Conservation (phyloP, 2,329 filamentous ascomycete genomes). For the Pleochaeta shiraiana region DNA sequence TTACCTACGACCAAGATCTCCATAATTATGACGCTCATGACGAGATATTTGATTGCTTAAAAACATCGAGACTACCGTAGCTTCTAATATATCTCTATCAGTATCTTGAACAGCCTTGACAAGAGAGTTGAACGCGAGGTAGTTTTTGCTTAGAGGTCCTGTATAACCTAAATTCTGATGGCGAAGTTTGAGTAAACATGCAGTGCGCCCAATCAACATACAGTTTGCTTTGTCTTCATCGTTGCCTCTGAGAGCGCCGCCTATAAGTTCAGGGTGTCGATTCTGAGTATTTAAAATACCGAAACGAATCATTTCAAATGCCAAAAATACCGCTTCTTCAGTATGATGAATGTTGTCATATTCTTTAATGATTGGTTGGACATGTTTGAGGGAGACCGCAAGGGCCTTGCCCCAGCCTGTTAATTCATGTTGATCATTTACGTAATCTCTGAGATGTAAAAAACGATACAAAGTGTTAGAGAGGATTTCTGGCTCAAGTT, state of each 20-base stretch:
- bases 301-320: conserved; percentile 65
- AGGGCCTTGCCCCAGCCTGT: conserved; percentile 71
- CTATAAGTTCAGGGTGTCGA: conserved; percentile 30
- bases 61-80: conserved; percentile 58
- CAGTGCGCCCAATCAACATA: conserved; percentile 67
- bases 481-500: conserved; percentile 45
- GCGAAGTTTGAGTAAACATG: conserved; percentile 59
- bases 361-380: conserved; percentile 30
- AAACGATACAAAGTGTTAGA: conserved; percentile 72
- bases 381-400: conserved; percentile 39
- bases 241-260: conserved; percentile 30
- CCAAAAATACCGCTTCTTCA: conserved; percentile 61
- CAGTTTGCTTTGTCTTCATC: conserved; percentile 60
- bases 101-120: conserved; percentile 58
- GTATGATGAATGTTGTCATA: conserved; percentile 26
- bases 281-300: conserved; percentile 54
- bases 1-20: conserved; percentile 51
- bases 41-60: conserved; percentile 60
- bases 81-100: conserved; percentile 67
- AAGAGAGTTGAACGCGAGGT: conserved; percentile 70
- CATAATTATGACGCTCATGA: conserved; percentile 30
- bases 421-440: conserved; percentile 56
- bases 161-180: conserved; percentile 84
- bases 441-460: conserved; percentile 70
- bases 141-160: conserved; percentile 74